A percentile compares a stretch with the other conserved stretches of the same genome.
Evolutionary conservation across 2,329 filamentous ascomycete genomes (phyloP).

Genomic region (Dryadomyces quercus-mongolicae): DNA sequence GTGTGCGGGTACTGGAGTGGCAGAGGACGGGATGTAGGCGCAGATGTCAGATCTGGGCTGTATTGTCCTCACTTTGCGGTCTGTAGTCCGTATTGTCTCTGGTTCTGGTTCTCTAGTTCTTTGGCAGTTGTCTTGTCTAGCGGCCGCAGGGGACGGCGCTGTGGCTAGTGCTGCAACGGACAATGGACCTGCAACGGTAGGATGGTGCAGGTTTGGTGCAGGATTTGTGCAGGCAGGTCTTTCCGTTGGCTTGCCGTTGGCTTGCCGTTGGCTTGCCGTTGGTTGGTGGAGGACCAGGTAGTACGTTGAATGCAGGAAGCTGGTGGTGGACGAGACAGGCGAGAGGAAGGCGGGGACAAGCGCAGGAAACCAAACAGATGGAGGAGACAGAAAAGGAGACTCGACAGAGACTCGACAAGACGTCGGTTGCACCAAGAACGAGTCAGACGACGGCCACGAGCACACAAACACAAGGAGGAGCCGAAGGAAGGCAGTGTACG

Average conservation of each 20-base stretch:
- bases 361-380: background rate
- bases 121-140: background rate
- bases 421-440: background rate
- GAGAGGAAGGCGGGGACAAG: background rate
- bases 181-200: background rate
- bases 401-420: too few relatives aligned
- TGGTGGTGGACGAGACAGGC: background rate
- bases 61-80: too few relatives aligned
- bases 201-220: too few relatives aligned
- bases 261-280: too few relatives aligned
- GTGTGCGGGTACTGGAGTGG: background rate
- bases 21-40: slow-evolving; percentile 6
- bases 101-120: background rate
- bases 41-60: slow-evolving; percentile 9
- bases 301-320: slow-evolving; percentile 3
- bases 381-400: background rate
- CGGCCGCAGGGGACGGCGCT: background rate
- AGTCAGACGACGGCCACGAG: background rate
- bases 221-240: too few relatives aligned
- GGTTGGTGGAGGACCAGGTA: too few relatives aligned
- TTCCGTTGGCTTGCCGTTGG: too few relatives aligned
- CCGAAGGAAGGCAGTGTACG: too few relatives aligned
- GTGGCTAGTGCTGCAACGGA: slow-evolving; percentile 4
- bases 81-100: too few relatives aligned
- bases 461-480: background rate